These are phyloP conservation scores for Coix lacrymajobi DNA, from an alignment of 176 grass and related monocot species.

Conservation along the genomic window DNA sequence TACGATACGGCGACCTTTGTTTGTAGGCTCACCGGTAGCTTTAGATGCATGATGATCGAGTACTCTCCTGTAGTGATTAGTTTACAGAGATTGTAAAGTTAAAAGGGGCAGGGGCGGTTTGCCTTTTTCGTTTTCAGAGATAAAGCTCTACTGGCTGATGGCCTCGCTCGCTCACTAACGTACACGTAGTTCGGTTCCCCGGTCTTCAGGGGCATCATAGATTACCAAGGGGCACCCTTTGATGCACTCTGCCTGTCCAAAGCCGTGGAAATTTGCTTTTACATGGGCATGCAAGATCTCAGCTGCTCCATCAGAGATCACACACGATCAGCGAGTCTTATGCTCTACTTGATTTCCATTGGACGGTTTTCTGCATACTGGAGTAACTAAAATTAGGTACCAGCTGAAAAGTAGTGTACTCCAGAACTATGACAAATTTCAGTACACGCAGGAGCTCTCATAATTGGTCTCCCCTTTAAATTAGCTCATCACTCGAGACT, in stretches of 20 bases:
- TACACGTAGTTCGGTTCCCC: background rate
- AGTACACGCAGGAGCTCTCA: background rate
- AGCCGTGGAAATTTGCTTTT: slow-evolving; percentile 24
- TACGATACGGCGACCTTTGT: background rate
- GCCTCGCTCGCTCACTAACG: background rate
- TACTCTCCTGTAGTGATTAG: background rate
- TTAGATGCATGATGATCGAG: slow-evolving; percentile 5
- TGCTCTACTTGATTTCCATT: background rate
- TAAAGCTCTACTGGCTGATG: background rate
- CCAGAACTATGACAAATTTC: background rate
- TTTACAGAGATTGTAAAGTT: background rate
- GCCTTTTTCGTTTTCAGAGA: background rate
- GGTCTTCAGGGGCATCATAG: background rate
- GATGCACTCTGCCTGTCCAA: slow-evolving; percentile 1
- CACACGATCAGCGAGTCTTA: background rate
- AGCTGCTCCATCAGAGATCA: background rate
- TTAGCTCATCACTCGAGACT: background rate
- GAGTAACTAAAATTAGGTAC: background rate
- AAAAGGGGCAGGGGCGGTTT: background rate
- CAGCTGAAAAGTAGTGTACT: background rate
- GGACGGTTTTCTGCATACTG: background rate
- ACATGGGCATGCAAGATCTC: slow-evolving; percentile 3
- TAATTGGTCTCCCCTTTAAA: background rate
- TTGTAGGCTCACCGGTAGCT: background rate
- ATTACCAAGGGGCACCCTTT: background rate